Percentiles rank a stretch among this genome's conserved stretches.
These are phyloP conservation scores for Botryotinia convoluta DNA, from an alignment of 2,329 filamentous ascomycete genomes.

Conservation along the genomic window DNA sequence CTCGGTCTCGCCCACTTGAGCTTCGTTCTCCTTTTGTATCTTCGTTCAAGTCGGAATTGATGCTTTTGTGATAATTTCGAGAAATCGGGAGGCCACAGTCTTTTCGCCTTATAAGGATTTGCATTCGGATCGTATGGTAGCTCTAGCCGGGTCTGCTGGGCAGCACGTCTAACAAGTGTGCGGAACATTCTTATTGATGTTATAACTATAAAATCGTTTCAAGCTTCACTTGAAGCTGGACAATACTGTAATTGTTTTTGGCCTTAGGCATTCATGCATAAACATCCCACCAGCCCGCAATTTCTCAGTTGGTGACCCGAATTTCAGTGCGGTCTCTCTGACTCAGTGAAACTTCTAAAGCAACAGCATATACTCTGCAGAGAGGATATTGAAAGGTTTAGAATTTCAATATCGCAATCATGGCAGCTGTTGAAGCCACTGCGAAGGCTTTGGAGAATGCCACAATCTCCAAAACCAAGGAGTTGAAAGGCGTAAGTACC, in stretches of 20 bases:
- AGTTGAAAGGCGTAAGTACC: slow-evolving; percentile 54
- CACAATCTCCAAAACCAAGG: slow-evolving; percentile 57
- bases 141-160: slow-evolving; percentile 40
- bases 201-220: slow-evolving; percentile 7
- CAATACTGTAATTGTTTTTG: background rate
- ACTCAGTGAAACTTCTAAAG: slow-evolving; percentile 22
- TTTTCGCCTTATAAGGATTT: slow-evolving; percentile 64
- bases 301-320: slow-evolving; percentile 17
- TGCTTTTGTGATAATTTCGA: slow-evolving; percentile 65
- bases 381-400: slow-evolving; percentile 16
- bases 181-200: slow-evolving; percentile 45
- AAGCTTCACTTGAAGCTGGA: background rate
- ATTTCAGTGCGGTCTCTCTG: slow-evolving; percentile 21
- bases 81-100: slow-evolving; percentile 77
- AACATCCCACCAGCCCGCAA: slow-evolving; percentile 24
- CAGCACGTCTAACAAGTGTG: slow-evolving; percentile 45
- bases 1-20: slow-evolving; percentile 59
- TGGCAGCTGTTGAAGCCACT: slow-evolving; percentile 43
- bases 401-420: slow-evolving; percentile 37
- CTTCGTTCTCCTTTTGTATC: slow-evolving; percentile 68
- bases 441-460: slow-evolving; percentile 50
- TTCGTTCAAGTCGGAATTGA: slow-evolving; percentile 75
- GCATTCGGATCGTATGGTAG: slow-evolving; percentile 40
- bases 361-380: slow-evolving; percentile 6
- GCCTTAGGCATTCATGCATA: slow-evolving; percentile 23